Evolutionary conservation across 2,329 filamentous ascomycete species (phyloP).

Genomic region (Phaeosphaeriaceae sp.): DNA sequence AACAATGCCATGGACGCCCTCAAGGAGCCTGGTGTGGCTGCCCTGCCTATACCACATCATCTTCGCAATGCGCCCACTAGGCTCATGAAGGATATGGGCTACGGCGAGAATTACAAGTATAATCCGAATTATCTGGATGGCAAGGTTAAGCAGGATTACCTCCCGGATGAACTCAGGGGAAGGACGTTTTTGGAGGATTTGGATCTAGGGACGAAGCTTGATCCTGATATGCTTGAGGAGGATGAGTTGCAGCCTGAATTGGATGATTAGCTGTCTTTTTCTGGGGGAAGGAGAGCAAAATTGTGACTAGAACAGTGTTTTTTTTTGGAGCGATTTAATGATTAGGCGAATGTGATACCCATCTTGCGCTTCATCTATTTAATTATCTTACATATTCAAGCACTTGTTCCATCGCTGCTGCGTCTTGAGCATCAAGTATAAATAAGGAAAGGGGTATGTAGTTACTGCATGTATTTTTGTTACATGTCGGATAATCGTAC

Average conservation of each 20-base stretch:
- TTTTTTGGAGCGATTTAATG: not conserved
- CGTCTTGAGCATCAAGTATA: too few relatives aligned
- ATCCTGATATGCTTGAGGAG: slow-evolving; percentile 53
- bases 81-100: slow-evolving; percentile 91
- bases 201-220: slow-evolving; percentile 79
- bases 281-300: not conserved
- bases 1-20: slow-evolving; percentile 81
- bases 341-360: slow-evolving; percentile 8
- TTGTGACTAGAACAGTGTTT: not conserved
- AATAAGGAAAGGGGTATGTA: too few relatives aligned
- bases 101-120: slow-evolving; percentile 93
- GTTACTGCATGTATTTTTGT: too few relatives aligned
- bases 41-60: slow-evolving; percentile 83
- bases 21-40: slow-evolving; percentile 81
- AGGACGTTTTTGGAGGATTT: slow-evolving; percentile 77
- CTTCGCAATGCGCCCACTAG: slow-evolving; percentile 89
- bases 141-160: slow-evolving; percentile 82
- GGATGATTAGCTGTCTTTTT: slow-evolving; percentile 19
- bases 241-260: slow-evolving; percentile 35
- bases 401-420: too few relatives aligned
- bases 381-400: too few relatives aligned
- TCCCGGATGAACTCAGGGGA: slow-evolving; percentile 77
- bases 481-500: too few relatives aligned
- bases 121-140: slow-evolving; percentile 89
- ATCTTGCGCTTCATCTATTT: too few relatives aligned